Evolutionary conservation across 805 yeast species (phyloP).

Genomic region (Candida loeiensis): DNA sequence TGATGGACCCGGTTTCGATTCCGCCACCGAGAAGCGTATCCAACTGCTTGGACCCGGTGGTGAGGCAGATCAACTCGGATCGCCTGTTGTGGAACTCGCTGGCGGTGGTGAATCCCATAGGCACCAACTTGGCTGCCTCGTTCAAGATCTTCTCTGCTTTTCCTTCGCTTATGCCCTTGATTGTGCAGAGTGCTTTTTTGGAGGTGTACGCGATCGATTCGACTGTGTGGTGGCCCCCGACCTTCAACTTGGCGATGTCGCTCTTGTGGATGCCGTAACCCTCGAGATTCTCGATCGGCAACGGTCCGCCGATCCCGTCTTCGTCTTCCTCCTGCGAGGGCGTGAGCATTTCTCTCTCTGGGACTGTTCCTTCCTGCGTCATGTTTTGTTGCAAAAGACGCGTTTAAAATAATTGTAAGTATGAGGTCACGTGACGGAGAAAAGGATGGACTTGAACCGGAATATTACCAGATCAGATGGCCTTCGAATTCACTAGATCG

Average conservation of each 20-base stretch:
- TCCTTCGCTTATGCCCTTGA: slow-evolving; percentile 93
- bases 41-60: slow-evolving; percentile 92
- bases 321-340: slow-evolving; percentile 41
- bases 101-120: slow-evolving; percentile 97
- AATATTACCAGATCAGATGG: no score
- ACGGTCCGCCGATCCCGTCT: slow-evolving; percentile 54
- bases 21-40: slow-evolving; percentile 96
- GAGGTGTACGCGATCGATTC: slow-evolving; percentile 94
- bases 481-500: no score
- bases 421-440: slow-evolving; percentile 1
- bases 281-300: slow-evolving; percentile 51
- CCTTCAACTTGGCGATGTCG: slow-evolving; percentile 77
- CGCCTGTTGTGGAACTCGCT: slow-evolving; percentile 89
- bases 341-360: slow-evolving; percentile 5
- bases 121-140: slow-evolving; percentile 84
- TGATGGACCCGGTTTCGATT: slow-evolving; percentile 92
- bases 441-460: no score
- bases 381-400: slow-evolving; percentile 5
- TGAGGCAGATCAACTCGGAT: slow-evolving; percentile 84
- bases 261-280: slow-evolving; percentile 83
- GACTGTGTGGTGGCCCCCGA: slow-evolving; percentile 83
- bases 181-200: slow-evolving; percentile 66
- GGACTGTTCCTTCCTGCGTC: slow-evolving; percentile 11
- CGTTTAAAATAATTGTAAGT: background rate
- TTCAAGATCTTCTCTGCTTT: slow-evolving; percentile 82